Percentiles rank a stretch among this genome's conserved stretches.
Evolutionary conservation across 2,329 filamentous ascomycete species (phyloP).

Genomic region (Leptodontidium sp.): DNA sequence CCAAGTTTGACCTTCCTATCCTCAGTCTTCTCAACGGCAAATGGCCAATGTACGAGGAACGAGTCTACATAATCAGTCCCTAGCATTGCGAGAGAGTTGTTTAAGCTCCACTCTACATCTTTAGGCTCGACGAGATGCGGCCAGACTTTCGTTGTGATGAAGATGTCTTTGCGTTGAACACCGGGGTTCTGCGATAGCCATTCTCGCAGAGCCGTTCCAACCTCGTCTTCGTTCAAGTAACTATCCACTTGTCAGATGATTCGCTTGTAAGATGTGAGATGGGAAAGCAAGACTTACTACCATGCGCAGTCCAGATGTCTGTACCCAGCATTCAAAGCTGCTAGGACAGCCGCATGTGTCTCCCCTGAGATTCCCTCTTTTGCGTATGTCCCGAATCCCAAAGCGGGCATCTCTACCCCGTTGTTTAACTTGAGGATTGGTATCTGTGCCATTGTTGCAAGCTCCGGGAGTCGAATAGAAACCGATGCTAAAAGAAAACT

Average conservation of each 20-base stretch:
- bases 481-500: background rate
- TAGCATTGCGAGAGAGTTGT: conserved; percentile 75
- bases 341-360: conserved; percentile 58
- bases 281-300: conserved; percentile 51
- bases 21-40: conserved; percentile 78
- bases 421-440: conserved; percentile 47
- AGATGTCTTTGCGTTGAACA: conserved; percentile 58
- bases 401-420: conserved; percentile 49
- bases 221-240: conserved; percentile 83
- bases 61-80: conserved; percentile 84
- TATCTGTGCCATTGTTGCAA: conserved; percentile 12
- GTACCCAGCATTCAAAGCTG: conserved; percentile 72
- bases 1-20: conserved; percentile 66
- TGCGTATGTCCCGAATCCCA: conserved; percentile 53
- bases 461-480: background rate
- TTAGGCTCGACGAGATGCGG: conserved; percentile 72
- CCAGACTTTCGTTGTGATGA: conserved; percentile 45
- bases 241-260: conserved; percentile 29
- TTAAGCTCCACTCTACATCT: conserved; percentile 71
- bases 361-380: conserved; percentile 48
- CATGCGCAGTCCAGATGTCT: conserved; percentile 75
- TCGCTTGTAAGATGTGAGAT: background rate
- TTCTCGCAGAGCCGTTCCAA: conserved; percentile 77
- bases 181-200: conserved; percentile 67
- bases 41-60: conserved; percentile 84